These are phyloP conservation scores for Zizania latifolia DNA, from an alignment of 176 grass and related monocot species.

Conservation along the genomic window DNA sequence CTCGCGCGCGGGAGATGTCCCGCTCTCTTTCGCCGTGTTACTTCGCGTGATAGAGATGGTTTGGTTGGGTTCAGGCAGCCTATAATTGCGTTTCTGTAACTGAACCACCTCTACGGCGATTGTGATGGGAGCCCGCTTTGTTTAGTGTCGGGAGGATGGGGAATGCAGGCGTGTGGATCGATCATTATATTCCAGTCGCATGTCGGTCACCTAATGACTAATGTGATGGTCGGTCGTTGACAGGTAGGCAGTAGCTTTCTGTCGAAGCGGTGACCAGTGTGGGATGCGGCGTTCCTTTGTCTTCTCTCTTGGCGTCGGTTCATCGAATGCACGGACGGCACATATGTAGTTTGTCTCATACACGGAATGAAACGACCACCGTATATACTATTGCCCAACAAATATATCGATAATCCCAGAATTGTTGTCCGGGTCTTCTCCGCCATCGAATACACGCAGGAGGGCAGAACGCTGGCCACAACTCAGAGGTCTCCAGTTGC, in stretches of 20 bases:
- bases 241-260: constrained; percentile 42
- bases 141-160: too few species aligned
- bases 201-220: constrained; percentile 32
- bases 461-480: too few species aligned
- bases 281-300: background rate
- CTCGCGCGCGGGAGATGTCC: too few species aligned
- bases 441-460: too few species aligned
- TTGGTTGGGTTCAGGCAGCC: too few species aligned
- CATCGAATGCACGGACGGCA: background rate
- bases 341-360: constrained; percentile 26
- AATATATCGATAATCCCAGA: too few species aligned
- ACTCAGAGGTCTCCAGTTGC: background rate
- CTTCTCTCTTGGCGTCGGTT: background rate
- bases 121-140: background rate
- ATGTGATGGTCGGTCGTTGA: background rate
- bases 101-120: background rate
- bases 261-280: background rate
- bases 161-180: background rate
- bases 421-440: background rate
- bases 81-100: background rate
- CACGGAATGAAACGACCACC: background rate
- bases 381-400: background rate
- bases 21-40: too few species aligned
- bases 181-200: too few species aligned
- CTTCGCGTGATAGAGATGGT: too few species aligned